Percentiles rank a stretch among this genome's conserved stretches.
Evolutionary conservation across 1,284 basidiomycete genomes (phyloP).

Genomic region (Leccinum pachyderme): DNA sequence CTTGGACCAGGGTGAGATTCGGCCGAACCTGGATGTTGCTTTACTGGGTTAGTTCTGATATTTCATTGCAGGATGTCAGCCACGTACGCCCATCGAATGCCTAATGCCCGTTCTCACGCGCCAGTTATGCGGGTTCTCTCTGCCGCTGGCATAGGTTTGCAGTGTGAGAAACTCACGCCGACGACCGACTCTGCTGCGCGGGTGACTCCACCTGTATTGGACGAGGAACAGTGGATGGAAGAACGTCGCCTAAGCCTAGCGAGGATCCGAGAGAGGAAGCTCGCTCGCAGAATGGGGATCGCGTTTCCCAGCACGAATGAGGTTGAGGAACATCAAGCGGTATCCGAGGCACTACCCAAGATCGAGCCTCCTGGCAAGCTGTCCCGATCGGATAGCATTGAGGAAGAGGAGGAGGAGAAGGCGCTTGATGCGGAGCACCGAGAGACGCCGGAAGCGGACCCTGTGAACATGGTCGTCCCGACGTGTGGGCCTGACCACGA

Average conservation of each 20-base stretch:
- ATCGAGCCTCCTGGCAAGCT: conserved; percentile 29
- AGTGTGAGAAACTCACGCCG: conserved; percentile 21
- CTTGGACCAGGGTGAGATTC: conserved; percentile 68
- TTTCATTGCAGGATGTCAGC: conserved; percentile 47
- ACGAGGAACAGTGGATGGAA: conserved; percentile 46
- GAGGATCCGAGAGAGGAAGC: conserved; percentile 38
- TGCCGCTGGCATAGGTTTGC: conserved; percentile 49
- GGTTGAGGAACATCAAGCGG: conserved; percentile 12
- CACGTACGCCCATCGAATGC: conserved; percentile 73
- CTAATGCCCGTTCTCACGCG: conserved; percentile 64
- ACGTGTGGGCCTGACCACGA: conserved; percentile 7
- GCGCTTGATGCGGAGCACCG: conserved; percentile 4
- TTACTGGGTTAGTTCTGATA: conserved; percentile 4
- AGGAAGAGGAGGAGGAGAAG: conserved; percentile 31
- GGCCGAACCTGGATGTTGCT: conserved; percentile 9
- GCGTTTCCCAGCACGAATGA: conserved; percentile 14
- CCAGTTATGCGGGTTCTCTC: conserved; percentile 65
- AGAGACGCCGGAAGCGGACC: background rate
- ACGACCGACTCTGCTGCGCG: conserved; percentile 6
- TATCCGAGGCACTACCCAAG: conserved; percentile 17
- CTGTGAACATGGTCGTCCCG: background rate
- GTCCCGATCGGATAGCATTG: conserved; percentile 34
- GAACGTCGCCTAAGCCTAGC: conserved; percentile 41
- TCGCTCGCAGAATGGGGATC: conserved; percentile 33
- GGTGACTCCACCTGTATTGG: conserved; percentile 26